Evolutionary conservation across 192 early-diverging fungal species (phyloP), one percentile per base, ranked within the genome.

Genomic region (Nowakowskiella sp.): DNA sequence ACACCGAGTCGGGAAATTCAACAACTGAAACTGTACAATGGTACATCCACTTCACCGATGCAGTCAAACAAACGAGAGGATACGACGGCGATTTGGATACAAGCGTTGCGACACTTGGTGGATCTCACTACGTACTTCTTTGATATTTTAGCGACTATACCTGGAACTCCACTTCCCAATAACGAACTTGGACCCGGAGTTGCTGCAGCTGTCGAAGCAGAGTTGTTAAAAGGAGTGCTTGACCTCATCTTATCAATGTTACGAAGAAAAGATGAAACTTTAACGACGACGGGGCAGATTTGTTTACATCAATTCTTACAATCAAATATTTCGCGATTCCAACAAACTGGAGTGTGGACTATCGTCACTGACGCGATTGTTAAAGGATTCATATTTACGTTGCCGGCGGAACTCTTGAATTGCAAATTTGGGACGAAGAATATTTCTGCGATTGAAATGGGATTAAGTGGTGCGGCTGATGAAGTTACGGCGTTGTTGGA

Each of bases 211-310:
- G 36, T 39, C 36, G 36, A 34, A 28, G 13, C 34, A 19, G 47
- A 47, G 34, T 47, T 23, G 39, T 10, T 47, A 13, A 10, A 19
- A 47, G 34, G 58, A 5, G 55, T 61, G 2, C 49, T 78, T 2
- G 64, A 70, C 27, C 49, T 72, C 25, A 62, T 72, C 33, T 34
- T 68, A 22, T 54, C 57, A 19, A 71, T 78, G 73, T 51, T 78
- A 54, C 42, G 46, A 23, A 47, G 51, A 10, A 31, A 58, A 29
- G 73, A 78, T 44, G 69, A 78, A 26, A 78, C 72, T 53, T 62
- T 78, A 0, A 70, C 74, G 3, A 66, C 72, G 2, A 78, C 72
- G 6, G 76, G 73, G 7, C 70, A 76, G 22, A 76, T 72, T 25
- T 78, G 69, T 47, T 51, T 78, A 9, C 65, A 70, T 31, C 72